Evolutionary conservation across 2,329 filamentous ascomycete species (phyloP).

Genomic region (Emergomyces orientalis): DNA sequence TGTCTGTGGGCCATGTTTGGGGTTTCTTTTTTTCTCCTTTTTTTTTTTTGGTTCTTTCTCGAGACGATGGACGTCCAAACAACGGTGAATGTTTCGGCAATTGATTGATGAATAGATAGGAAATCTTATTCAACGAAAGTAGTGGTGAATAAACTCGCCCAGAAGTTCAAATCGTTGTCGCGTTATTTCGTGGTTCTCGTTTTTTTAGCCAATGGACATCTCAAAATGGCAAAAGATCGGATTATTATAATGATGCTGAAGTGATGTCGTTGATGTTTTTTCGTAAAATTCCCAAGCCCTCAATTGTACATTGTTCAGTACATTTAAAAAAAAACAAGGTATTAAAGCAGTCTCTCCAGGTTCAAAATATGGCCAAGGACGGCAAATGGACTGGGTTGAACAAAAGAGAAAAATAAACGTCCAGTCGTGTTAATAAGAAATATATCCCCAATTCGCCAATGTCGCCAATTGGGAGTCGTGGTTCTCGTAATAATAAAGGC

Average conservation of each 20-base stretch:
- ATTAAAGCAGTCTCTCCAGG: background rate
- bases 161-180: slow-evolving; percentile 5
- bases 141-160: background rate
- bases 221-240: slow-evolving; percentile 1
- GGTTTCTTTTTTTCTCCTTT: background rate
- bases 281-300: background rate
- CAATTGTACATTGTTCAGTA: slow-evolving; percentile 3
- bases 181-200: slow-evolving; percentile 8
- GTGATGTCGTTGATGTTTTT: background rate
- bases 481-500: slow-evolving; percentile 1
- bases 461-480: background rate
- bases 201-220: background rate
- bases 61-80: background rate
- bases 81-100: slow-evolving; percentile 1
- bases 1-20: slow-evolving; percentile 31
- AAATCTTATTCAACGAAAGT: slow-evolving; percentile 4
- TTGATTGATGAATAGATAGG: background rate
- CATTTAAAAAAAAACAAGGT: background rate
- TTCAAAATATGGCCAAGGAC: background rate
- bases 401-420: background rate
- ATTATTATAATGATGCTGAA: background rate
- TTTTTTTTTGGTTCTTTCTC: background rate
- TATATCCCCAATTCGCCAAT: background rate
- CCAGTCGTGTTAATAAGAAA: slow-evolving; percentile 1
- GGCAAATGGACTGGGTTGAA: background rate